Evolutionary conservation across 495 filamentous ascomycete genomes (phyloP), one percentile per base, ranked within the genome.

Genomic region (Xylaria flabelliformis): DNA sequence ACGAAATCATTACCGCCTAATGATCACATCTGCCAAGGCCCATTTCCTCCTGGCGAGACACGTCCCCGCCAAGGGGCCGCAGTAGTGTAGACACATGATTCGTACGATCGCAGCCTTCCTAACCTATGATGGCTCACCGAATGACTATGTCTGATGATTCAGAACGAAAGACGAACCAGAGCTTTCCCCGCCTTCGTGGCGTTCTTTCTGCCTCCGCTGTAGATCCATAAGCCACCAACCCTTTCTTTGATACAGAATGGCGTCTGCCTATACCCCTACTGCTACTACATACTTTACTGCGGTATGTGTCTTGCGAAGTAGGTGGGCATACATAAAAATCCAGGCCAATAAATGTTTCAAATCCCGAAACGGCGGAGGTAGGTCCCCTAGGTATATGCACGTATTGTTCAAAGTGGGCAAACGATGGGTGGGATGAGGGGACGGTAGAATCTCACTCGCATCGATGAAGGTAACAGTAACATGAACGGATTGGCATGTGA

Each of bases 341-440:
- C 50, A 34, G 65, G 50, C 48, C 64, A 44, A 39, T 17, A 42
- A 50, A 7, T 67, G 48, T 67, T 56, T 67, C 65, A 67, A 67
- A 67, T 56, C 48, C 65, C 65, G 65, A 67, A 67, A 67, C 65
- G 29, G 65, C 65, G 65, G 65, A 56, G 48, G 42, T 9, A 67
- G 48, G 29, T 67, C 50, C 48, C 50, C 44, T 67, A 42, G 1
- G 50, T 42, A 42, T 67, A 67, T 67, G 65, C 65, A 67, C 36
- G 67, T 29, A 61, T 17, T 61, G 42, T 48, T 59, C 17, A 36
- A 24, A 29, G 41, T 58, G 55, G 55, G 65, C 44, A 12, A 46
- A 24, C 24, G 32, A 32, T 55, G 64, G 44, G 46, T 55, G 64
- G 44, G 44, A 46, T 46, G 42, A 44, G 53, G 64, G 64, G 12